phyloP scores from a whole-genome alignment of 257 asterid genomes.

The Plantago major region DNA sequence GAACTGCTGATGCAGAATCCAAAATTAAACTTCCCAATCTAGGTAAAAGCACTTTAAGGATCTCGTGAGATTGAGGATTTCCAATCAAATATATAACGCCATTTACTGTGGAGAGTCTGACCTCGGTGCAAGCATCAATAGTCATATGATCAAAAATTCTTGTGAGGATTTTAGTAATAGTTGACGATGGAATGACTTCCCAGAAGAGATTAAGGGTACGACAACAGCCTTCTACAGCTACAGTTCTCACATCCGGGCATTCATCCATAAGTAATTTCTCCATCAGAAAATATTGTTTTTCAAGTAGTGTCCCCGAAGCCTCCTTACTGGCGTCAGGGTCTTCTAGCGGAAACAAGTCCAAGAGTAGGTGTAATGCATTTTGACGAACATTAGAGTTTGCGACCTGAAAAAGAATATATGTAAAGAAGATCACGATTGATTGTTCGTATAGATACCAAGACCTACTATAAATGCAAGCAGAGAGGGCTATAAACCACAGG shows the following conservation, averaged over 20 bases:
- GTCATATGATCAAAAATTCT: slow-evolving; percentile 64
- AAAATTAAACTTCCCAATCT: slow-evolving; percentile 68
- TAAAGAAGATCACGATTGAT: neutral
- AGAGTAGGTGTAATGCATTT: slow-evolving; percentile 76
- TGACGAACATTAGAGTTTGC: slow-evolving; percentile 95
- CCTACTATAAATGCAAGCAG: slow-evolving; percentile 4
- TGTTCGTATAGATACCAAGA: slow-evolving; percentile 1
- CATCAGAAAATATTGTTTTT: slow-evolving; percentile 78
- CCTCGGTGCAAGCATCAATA: slow-evolving; percentile 71
- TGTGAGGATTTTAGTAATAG: slow-evolving; percentile 68
- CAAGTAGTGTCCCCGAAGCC: slow-evolving; percentile 63
- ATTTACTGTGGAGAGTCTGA: slow-evolving; percentile 80
- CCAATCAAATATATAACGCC: slow-evolving; percentile 80
- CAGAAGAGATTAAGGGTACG: slow-evolving; percentile 81
- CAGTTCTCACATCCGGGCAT: slow-evolving; percentile 80
- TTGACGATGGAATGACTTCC: slow-evolving; percentile 89
- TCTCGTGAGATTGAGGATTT: slow-evolving; percentile 93
- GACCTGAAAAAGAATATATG: slow-evolving; percentile 45
- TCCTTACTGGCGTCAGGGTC: slow-evolving; percentile 94
- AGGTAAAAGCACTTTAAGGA: slow-evolving; percentile 91
- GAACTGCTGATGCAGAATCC: slow-evolving; percentile 62
- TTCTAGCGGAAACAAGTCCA: slow-evolving; percentile 88
- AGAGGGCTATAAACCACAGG: neutral
- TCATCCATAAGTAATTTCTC: slow-evolving; percentile 85
- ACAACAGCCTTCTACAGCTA: slow-evolving; percentile 96